Percentiles rank a stretch among this genome's conserved stretches.
These are phyloP conservation scores for Lipomyces oligophaga DNA, from an alignment of 805 yeast species.

Conservation along the genomic window DNA sequence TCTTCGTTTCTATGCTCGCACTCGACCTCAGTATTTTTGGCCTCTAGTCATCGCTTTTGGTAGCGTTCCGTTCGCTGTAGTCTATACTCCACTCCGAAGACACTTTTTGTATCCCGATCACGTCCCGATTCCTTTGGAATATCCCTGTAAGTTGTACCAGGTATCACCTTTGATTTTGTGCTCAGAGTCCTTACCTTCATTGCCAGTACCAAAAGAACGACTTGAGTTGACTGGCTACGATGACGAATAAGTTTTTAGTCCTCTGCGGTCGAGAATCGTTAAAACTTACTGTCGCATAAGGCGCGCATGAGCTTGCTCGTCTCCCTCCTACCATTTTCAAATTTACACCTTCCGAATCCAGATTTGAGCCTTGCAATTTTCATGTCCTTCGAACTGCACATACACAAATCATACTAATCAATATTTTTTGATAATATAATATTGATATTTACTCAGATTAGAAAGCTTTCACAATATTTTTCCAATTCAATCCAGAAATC, in stretches of 20 bases:
- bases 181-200: not conserved
- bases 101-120: conserved; percentile 57
- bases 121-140: conserved; percentile 51
- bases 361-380: too few relatives aligned
- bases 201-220: conserved; percentile 4
- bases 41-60: conserved; percentile 54
- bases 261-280: too few relatives aligned
- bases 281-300: too few relatives aligned
- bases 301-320: too few relatives aligned
- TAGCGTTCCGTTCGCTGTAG: conserved; percentile 28
- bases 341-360: too few relatives aligned
- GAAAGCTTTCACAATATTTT: too few relatives aligned
- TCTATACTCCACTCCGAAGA: conserved; percentile 24
- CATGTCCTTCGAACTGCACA: too few relatives aligned
- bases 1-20: conserved; percentile 65
- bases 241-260: conserved; percentile 6
- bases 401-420: too few relatives aligned
- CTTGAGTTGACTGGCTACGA: conserved; percentile 7
- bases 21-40: conserved; percentile 64
- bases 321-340: too few relatives aligned
- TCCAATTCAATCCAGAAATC: too few relatives aligned
- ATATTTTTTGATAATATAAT: too few relatives aligned
- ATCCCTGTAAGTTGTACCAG: conserved; percentile 35
- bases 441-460: too few relatives aligned
- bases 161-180: not conserved